These are phyloP conservation scores for Lonicera japonica DNA, from an alignment of 129 eudicot genomes.

Conservation along the genomic window DNA sequence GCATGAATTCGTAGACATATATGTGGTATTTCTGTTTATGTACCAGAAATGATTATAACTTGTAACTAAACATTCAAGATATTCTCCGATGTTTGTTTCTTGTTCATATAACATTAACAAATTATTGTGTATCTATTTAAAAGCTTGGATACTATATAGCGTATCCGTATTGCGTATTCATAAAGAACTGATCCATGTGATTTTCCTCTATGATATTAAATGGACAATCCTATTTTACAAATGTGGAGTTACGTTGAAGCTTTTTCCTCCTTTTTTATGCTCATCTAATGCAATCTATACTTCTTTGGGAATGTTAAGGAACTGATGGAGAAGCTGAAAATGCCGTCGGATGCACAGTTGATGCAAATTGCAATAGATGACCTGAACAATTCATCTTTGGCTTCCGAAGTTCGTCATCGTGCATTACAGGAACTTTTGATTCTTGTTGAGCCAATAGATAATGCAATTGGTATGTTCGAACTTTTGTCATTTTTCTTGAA, in stretches of 20 bases:
- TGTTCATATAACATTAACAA: no score
- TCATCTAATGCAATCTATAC: no score
- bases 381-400: conserved; percentile 60
- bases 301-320: conserved; percentile 27
- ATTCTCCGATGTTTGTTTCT: no score
- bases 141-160: no score
- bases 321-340: conserved; percentile 71
- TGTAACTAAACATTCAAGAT: no score
- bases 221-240: not conserved
- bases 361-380: conserved; percentile 70
- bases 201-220: not conserved
- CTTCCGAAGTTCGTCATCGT: conserved; percentile 57
- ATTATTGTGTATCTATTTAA: no score
- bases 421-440: conserved; percentile 76
- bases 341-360: conserved; percentile 80
- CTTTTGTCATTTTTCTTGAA: not conserved
- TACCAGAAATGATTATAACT: no score
- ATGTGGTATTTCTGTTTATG: no score
- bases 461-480: conserved; percentile 60
- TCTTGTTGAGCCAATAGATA: conserved; percentile 88
- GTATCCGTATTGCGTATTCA: no score
- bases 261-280: not conserved
- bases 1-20: no score
- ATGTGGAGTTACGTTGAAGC: not conserved
- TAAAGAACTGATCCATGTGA: not conserved